A percentile compares a stretch with the other conserved stretches of the same genome.
Evolutionary conservation across 1,139 yeast species (phyloP).

Genomic region (Lodderomyces jiufengensis): DNA sequence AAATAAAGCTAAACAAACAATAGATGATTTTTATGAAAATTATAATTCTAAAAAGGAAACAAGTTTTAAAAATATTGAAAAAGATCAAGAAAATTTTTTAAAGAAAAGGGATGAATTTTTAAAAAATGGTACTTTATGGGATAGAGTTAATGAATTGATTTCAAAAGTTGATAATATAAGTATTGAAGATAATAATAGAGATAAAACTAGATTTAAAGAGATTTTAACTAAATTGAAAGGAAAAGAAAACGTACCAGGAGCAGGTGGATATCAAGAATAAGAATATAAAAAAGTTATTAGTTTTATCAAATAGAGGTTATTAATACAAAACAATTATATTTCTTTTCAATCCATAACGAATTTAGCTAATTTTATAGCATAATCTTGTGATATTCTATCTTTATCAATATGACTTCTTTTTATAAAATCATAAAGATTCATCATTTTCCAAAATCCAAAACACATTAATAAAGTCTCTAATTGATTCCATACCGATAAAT

Average conservation of each 20-base stretch:
- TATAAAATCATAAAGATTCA: slow-evolving; percentile 38
- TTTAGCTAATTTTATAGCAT: slow-evolving; percentile 19
- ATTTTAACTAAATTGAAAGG: slow-evolving; percentile 63
- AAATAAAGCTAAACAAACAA: slow-evolving; percentile 76
- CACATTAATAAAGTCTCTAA: slow-evolving; percentile 38
- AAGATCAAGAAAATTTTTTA: slow-evolving; percentile 69
- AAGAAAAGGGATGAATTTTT: slow-evolving; percentile 78
- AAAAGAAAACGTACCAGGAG: slow-evolving; percentile 70
- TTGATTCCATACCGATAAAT: slow-evolving; percentile 28
- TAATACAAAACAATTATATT: neutral
- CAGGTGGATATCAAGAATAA: slow-evolving; percentile 28
- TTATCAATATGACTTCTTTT: slow-evolving; percentile 6
- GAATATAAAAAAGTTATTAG: neutral
- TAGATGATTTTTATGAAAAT: slow-evolving; percentile 92
- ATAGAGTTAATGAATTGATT: slow-evolving; percentile 59
- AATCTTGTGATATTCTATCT: slow-evolving; percentile 19
- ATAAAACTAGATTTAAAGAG: slow-evolving; percentile 70
- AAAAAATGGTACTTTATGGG: slow-evolving; percentile 84
- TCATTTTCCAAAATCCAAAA: slow-evolving; percentile 35
- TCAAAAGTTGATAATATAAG: slow-evolving; percentile 42
- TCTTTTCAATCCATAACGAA: slow-evolving; percentile 16
- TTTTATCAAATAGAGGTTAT: too few relatives aligned
- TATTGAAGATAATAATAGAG: slow-evolving; percentile 42
- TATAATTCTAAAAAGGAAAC: slow-evolving; percentile 84
- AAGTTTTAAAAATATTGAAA: slow-evolving; percentile 58